A percentile compares a stretch with the other conserved stretches of the same genome.
Evolutionary conservation across 1,139 yeast species (phyloP).

Genomic region (Scheffersomyces lignicola): DNA sequence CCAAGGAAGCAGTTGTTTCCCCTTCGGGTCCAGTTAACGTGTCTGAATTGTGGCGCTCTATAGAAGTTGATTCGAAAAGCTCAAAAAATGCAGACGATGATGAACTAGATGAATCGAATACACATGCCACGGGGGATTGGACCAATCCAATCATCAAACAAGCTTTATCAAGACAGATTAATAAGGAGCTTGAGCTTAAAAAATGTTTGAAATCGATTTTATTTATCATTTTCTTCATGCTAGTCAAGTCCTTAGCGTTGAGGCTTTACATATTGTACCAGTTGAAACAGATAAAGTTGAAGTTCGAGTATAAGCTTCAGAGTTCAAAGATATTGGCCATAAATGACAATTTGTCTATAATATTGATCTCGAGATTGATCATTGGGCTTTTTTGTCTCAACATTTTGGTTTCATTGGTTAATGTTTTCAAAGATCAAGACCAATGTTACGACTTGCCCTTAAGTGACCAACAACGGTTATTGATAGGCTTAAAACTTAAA

Average conservation of each 20-base stretch:
- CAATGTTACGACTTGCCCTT: slow-evolving; percentile 46
- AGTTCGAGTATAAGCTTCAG: not conserved
- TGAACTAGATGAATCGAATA: slow-evolving; percentile 12
- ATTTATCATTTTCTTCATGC: slow-evolving; percentile 17
- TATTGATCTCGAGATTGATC: slow-evolving; percentile 8
- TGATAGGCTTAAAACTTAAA: slow-evolving; percentile 31
- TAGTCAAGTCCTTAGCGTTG: slow-evolving; percentile 17
- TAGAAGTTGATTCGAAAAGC: slow-evolving; percentile 3
- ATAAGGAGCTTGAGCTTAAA: slow-evolving; percentile 28
- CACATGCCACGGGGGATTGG: slow-evolving; percentile 41
- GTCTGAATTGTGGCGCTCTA: not conserved
- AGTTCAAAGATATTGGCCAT: slow-evolving; percentile 2
- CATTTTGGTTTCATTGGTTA: slow-evolving; percentile 17
- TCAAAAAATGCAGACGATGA: slow-evolving; percentile 8
- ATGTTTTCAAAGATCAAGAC: slow-evolving; percentile 32
- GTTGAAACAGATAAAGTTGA: slow-evolving; percentile 5
- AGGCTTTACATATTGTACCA: slow-evolving; percentile 12
- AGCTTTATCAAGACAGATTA: slow-evolving; percentile 38
- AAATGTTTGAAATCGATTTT: slow-evolving; percentile 19
- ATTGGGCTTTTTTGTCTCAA: slow-evolving; percentile 9
- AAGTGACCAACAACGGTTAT: slow-evolving; percentile 33
- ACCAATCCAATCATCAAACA: slow-evolving; percentile 36
- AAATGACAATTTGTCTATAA: slow-evolving; percentile 9
- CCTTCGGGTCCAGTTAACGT: not conserved
- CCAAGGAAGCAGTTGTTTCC: not conserved